These are phyloP conservation scores for Pichia sp. DNA, from an alignment of 1,139 yeast genomes.

Conservation along the genomic window DNA sequence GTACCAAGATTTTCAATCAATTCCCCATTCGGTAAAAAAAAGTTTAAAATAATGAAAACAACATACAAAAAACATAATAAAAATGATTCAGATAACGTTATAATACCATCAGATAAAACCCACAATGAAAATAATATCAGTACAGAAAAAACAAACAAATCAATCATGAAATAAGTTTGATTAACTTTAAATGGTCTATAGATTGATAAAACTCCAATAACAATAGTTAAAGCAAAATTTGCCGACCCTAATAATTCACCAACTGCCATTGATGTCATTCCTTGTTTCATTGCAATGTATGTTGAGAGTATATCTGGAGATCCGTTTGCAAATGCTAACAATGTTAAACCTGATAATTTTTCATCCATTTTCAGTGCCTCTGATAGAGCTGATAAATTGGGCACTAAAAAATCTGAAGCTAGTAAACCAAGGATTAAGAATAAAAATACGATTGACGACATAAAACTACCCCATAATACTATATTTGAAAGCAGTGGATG, in stretches of 20 bases:
- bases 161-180: conserved; percentile 37
- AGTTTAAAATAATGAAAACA: conserved; percentile 33
- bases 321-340: conserved; percentile 87
- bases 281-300: conserved; percentile 66
- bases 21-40: conserved; percentile 17
- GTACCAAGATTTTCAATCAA: background rate
- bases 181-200: conserved; percentile 57
- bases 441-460: conserved; percentile 7
- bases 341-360: conserved; percentile 77
- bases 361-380: conserved; percentile 59
- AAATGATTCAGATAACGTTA: conserved; percentile 42
- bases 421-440: conserved; percentile 50
- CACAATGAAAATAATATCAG: conserved; percentile 32
- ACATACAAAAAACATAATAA: conserved; percentile 38
- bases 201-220: conserved; percentile 69
- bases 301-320: conserved; percentile 87
- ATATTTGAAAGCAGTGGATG: conserved; percentile 9
- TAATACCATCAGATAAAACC: conserved; percentile 45
- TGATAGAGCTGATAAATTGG: conserved; percentile 62
- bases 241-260: conserved; percentile 90
- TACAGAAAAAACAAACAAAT: conserved; percentile 21
- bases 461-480: conserved; percentile 4
- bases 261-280: conserved; percentile 69
- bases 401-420: conserved; percentile 71
- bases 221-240: conserved; percentile 65